Percentiles rank a stretch among this genome's conserved stretches.
These are phyloP conservation scores for Linnemannia elongata DNA, from an alignment of 192 early-diverging fungal genomes.

Conservation along the genomic window DNA sequence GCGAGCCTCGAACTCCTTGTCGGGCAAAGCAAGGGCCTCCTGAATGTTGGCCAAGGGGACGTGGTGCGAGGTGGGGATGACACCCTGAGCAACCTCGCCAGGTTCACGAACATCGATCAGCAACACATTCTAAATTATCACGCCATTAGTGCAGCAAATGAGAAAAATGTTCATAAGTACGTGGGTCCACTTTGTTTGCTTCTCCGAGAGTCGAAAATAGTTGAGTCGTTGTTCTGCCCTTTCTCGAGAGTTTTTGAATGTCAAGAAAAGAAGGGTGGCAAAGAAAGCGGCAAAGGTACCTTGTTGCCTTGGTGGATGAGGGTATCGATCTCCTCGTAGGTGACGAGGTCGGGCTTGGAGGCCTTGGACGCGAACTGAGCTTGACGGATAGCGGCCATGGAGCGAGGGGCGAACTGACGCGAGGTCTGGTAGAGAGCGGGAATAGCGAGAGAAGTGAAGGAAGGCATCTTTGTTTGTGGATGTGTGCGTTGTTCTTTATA, in stretches of 20 bases:
- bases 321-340: conserved; percentile 50
- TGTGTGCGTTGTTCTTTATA: neutral
- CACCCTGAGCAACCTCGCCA: conserved; percentile 70
- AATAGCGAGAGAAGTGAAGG: conserved; percentile 51
- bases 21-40: conserved; percentile 56
- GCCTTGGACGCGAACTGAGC: conserved; percentile 36
- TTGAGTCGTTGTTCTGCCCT: no score
- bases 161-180: no score
- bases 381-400: conserved; percentile 41
- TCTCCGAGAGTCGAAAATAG: no score
- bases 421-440: conserved; percentile 57
- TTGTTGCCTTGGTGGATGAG: conserved; percentile 44
- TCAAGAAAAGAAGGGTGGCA: no score
- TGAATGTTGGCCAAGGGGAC: conserved; percentile 74
- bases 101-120: conserved; percentile 81
- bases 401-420: conserved; percentile 45
- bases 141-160: neutral
- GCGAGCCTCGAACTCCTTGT: conserved; percentile 53
- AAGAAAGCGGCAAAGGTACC: neutral
- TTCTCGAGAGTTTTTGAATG: neutral
- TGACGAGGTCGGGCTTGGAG: conserved; percentile 45
- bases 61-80: conserved; percentile 76
- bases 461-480: conserved; percentile 27
- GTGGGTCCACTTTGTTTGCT: no score
- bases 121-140: conserved; percentile 53